Percentiles rank a stretch among this genome's conserved stretches.
phyloP scores from a whole-genome alignment of 2,329 filamentous ascomycete genomes.

The Calonectria pseudoturangicola region DNA sequence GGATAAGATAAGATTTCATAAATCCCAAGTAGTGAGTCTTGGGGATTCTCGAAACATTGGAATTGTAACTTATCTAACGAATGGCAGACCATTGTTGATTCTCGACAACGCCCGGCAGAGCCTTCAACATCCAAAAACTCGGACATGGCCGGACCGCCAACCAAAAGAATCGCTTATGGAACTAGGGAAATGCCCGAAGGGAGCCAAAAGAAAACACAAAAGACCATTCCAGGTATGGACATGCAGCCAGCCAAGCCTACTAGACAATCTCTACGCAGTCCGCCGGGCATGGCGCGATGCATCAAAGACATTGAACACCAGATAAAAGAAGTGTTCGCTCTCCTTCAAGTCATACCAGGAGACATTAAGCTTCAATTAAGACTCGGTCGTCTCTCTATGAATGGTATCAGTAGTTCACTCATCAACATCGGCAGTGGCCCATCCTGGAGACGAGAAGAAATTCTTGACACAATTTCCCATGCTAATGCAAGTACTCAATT shows the following conservation, averaged over 20 bases:
- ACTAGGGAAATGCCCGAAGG: not conserved
- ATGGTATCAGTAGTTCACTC: conserved; percentile 41
- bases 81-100: not conserved
- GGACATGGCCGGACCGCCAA: not conserved
- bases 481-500: conserved; percentile 48
- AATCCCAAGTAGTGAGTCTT: not conserved
- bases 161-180: not conserved
- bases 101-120: not conserved
- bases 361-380: conserved; percentile 49
- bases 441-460: conserved; percentile 38
- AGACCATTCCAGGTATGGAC: conserved; percentile 39
- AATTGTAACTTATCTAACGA: not conserved
- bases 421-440: conserved; percentile 50
- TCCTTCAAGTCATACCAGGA: conserved; percentile 53
- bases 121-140: not conserved
- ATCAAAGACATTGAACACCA: conserved; percentile 38
- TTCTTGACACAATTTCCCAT: conserved; percentile 39
- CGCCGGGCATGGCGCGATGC: conserved; percentile 27
- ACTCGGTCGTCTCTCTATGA: conserved; percentile 57
- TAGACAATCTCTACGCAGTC: not conserved
- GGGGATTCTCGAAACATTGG: not conserved
- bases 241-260: not conserved
- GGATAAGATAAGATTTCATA: not conserved
- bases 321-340: conserved; percentile 40
- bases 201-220: not conserved